Base-by-base conservation (phyloP, 352 stramenopile genomes). In the Phytophthora pluvialis region DNA sequence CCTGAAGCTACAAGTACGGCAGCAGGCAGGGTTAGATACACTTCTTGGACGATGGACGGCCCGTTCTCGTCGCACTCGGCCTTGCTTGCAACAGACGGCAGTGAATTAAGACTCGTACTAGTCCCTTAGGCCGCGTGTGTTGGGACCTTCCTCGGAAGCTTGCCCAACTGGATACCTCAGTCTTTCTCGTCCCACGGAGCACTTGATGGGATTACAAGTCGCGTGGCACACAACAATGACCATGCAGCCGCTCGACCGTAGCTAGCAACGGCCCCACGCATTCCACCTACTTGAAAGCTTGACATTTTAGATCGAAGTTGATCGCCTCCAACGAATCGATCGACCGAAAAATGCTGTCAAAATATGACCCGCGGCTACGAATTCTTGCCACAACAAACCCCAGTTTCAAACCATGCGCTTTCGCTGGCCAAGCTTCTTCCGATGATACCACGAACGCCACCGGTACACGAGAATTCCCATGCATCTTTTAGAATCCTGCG, bases 401-500 rank as follows among this genome's bases (percentile, higher is more conserved):
- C 7, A 86, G 66, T 2, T 65, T 58, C 21, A 79, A 21, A 1
- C 64, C 72, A 28, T 66, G 70, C 2, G 64, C 31, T n/a, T 72
- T 42, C n/a, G 44, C 18, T 3, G 77, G 72, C 80, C 80, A 89
- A 11, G 55, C 57, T 6, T 33, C 31, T 5, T 65, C 53, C 1
- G 39, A 25, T 2, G 78, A 77, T 0, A 89, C 71, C 1, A 81
- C 70, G 63, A 86, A 89, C 1, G 35, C 40, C 32, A 5, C 9
- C 3, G 68, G 57, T 5, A 89, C 45, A 0, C 50, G 25, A 1
- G 60, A 54, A 51, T 84, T 65, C 2, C 53, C 51, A 33, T 81
- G 45, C 5, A 76, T 4, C 9, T 51, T 21, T 0, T 73, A 67
- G 43, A 83, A 87, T 50, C 69, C 10, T 87, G 43, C 15, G 75